A percentile compares a stretch with the other conserved stretches of the same genome.
Conservation (phyloP, 2,329 filamentous ascomycete genomes). For the Pseudofabraea citricarpa region DNA sequence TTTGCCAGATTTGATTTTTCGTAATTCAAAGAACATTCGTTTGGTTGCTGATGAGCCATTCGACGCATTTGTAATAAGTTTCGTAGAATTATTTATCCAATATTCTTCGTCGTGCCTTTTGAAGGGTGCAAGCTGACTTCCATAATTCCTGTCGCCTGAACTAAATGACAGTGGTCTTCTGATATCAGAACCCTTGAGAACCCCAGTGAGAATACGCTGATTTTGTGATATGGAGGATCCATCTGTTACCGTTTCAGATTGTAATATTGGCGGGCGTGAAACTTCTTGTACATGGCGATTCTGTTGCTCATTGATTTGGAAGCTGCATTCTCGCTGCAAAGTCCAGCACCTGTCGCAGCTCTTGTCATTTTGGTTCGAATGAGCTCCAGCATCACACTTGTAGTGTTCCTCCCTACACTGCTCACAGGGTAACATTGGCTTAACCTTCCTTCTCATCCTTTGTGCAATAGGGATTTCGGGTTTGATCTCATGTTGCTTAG, state of each 20-base stretch:
- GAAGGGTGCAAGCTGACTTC: conserved; percentile 1
- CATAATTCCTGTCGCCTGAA: conserved; percentile 8
- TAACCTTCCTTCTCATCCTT: not conserved
- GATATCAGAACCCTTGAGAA: not conserved
- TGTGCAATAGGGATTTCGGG: too few species aligned
- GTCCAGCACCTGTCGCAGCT: not conserved
- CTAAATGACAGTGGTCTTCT: conserved; percentile 4
- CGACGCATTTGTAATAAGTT: not conserved
- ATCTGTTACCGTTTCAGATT: too few species aligned
- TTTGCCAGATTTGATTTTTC: conserved; percentile 13
- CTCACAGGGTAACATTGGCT: not conserved
- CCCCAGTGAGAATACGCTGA: conserved; percentile 3
- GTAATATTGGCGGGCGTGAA: too few species aligned
- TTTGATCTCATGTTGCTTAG: too few species aligned
- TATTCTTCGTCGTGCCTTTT: conserved; percentile 7
- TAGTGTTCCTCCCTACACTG: not conserved
- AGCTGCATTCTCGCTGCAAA: not conserved
- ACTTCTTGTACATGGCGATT: too few species aligned
- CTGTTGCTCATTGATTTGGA: too few species aligned
- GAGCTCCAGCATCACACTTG: not conserved
- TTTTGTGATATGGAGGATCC: too few species aligned
- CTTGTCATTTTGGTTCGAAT: not conserved
- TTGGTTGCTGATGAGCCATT: conserved; percentile 9
- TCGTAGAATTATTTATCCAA: conserved; percentile 3
- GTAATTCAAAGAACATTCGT: conserved; percentile 18